Conservation (phyloP, 305 asterid species). For the Rubia peregrina region DNA sequence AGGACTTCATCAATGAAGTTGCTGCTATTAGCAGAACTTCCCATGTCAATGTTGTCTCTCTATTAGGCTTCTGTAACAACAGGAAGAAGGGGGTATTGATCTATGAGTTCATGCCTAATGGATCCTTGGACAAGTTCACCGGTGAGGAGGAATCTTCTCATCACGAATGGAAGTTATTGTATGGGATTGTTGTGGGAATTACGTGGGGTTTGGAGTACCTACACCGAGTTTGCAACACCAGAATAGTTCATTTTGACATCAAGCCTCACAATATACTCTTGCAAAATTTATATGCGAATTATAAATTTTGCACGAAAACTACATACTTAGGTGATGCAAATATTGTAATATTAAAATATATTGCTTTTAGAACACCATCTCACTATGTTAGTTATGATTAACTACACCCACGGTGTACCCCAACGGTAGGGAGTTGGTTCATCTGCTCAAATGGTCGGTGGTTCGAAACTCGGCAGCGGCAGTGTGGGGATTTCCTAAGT, state of each 20-base stretch:
- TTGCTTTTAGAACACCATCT: too few relatives aligned
- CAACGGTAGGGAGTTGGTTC: too few relatives aligned
- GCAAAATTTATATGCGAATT: neutral
- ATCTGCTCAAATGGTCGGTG: too few relatives aligned
- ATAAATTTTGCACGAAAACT: too few relatives aligned
- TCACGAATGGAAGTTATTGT: constrained; percentile 40
- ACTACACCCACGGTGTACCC: too few relatives aligned
- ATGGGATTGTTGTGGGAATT: constrained; percentile 42
- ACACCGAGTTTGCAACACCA: constrained; percentile 51
- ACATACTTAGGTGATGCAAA: too few relatives aligned
- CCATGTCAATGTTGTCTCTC: constrained; percentile 53
- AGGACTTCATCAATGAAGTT: constrained; percentile 59
- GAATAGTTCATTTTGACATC: constrained; percentile 61
- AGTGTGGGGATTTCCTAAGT: too few relatives aligned
- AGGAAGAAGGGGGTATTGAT: constrained; percentile 24
- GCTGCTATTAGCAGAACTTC: constrained; percentile 54
- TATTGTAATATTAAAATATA: too few relatives aligned
- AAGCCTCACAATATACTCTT: constrained; percentile 62
- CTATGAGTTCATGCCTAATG: constrained; percentile 52
- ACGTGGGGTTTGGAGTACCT: constrained; percentile 58
- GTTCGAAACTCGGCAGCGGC: too few relatives aligned
- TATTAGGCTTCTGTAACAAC: constrained; percentile 52
- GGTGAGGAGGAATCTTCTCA: too few relatives aligned
- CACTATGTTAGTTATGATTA: too few relatives aligned
- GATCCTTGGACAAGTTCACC: too few relatives aligned